A percentile compares a stretch with the other conserved stretches of the same genome.
phyloP scores from a whole-genome alignment of 108 stramenopile species.

The Skeletonema grethae region DNA sequence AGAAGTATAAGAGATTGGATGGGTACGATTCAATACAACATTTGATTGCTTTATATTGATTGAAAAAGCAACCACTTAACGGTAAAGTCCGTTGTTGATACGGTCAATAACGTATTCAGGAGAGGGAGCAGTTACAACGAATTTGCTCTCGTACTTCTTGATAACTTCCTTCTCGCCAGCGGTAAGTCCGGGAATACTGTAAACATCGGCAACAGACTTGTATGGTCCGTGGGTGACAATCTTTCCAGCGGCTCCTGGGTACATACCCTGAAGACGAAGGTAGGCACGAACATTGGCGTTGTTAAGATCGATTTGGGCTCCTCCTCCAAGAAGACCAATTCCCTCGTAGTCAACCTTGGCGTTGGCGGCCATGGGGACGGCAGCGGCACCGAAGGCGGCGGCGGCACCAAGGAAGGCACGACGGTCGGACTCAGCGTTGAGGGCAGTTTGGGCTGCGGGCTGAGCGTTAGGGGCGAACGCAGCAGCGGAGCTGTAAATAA shows the following conservation, averaged over 20 bases:
- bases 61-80: constrained; percentile 48
- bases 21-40: constrained; percentile 6
- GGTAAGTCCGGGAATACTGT: constrained; percentile 92
- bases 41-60: not conserved
- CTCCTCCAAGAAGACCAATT: constrained; percentile 81
- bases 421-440: constrained; percentile 73
- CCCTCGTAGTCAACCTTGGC: constrained; percentile 85
- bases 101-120: constrained; percentile 90
- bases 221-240: constrained; percentile 96
- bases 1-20: constrained; percentile 12
- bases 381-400: constrained; percentile 70
- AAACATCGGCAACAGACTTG: constrained; percentile 90
- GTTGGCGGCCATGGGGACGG: constrained; percentile 74
- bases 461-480: constrained; percentile 72
- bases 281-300: constrained; percentile 98
- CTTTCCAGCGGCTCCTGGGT: constrained; percentile 95
- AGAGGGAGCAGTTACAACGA: constrained; percentile 76
- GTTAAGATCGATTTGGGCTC: constrained; percentile 88
- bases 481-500: constrained; percentile 66
- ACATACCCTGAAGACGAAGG: constrained; percentile 95
- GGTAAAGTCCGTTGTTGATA: constrained; percentile 98
- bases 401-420: constrained; percentile 79
- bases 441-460: constrained; percentile 60
- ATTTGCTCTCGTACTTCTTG: constrained; percentile 97
- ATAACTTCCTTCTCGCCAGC: constrained; percentile 90